These are phyloP conservation scores for Trifolium repens DNA, from an alignment of 306 rosid species.

Conservation along the genomic window DNA sequence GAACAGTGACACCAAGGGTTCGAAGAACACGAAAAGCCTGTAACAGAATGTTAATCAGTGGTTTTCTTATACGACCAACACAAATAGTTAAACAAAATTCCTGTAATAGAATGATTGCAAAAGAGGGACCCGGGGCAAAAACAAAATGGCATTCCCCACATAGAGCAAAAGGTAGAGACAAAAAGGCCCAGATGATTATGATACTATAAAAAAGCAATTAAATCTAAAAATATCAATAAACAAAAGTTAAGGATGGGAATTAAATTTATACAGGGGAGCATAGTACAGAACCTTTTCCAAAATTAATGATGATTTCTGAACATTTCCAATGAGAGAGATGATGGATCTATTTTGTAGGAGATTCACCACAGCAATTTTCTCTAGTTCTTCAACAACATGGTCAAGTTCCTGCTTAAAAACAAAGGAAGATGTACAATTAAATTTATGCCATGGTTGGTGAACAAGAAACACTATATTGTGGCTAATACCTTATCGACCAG, in stretches of 20 bases:
- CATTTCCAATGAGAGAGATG: slow-evolving; percentile 96
- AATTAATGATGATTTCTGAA: slow-evolving; percentile 87
- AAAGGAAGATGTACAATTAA: slow-evolving; percentile 25
- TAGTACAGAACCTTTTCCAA: slow-evolving; percentile 78
- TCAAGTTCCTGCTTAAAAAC: slow-evolving; percentile 82
- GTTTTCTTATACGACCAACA: slow-evolving; percentile 24
- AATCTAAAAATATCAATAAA: slow-evolving; percentile 5
- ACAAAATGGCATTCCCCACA: slow-evolving; percentile 27
- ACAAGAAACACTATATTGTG: neutral
- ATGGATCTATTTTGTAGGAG: slow-evolving; percentile 94
- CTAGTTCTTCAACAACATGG: slow-evolving; percentile 92
- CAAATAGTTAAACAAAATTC: neutral
- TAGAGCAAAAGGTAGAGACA: neutral
- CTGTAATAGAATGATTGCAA: neutral
- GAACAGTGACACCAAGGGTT: slow-evolving; percentile 79
- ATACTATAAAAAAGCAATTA: slow-evolving; percentile 14
- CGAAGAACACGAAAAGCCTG: slow-evolving; percentile 87
- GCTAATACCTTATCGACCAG: slow-evolving; percentile 7
- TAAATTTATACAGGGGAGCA: slow-evolving; percentile 16
- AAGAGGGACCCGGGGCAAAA: slow-evolving; percentile 29
- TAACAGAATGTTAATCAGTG: slow-evolving; percentile 40
- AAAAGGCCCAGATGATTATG: slow-evolving; percentile 19
- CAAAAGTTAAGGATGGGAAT: slow-evolving; percentile 6
- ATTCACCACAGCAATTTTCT: slow-evolving; percentile 91
- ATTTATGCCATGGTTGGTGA: neutral